Evolutionary conservation across 2,329 filamentous ascomycete species (phyloP).

Genomic region (Arthrocladium fulminans): DNA sequence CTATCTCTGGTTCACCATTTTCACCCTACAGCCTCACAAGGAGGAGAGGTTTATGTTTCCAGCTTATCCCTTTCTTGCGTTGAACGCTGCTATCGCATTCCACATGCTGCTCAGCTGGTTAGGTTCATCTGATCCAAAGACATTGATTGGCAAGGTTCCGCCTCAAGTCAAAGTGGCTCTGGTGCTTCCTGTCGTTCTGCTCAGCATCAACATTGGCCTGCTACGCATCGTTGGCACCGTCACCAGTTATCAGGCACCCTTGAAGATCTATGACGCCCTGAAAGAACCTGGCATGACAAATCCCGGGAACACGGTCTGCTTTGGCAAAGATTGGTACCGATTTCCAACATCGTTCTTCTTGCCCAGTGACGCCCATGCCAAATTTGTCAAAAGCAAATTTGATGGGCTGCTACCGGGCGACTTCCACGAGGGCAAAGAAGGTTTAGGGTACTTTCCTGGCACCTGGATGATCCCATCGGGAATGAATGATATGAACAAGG

Average conservation of each 20-base stretch:
- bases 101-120: conserved; percentile 71
- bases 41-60: conserved; percentile 99
- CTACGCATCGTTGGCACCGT: conserved; percentile 68
- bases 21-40: conserved; percentile 88
- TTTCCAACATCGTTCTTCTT: conserved; percentile 91
- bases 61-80: conserved; percentile 76
- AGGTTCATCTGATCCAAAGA: conserved; percentile 59
- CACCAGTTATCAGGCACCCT: conserved; percentile 73
- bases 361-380: conserved; percentile 71
- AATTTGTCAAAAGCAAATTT: conserved; percentile 88
- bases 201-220: conserved; percentile 57
- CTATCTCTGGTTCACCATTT: conserved; percentile 89
- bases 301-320: conserved; percentile 64
- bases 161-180: conserved; percentile 58
- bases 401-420: conserved; percentile 80
- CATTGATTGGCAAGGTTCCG: conserved; percentile 62
- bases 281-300: conserved; percentile 38
- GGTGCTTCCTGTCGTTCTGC: conserved; percentile 39
- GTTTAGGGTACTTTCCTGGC: conserved; percentile 66
- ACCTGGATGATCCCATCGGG: conserved; percentile 72
- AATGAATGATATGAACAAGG: conserved; percentile 85
- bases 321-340: conserved; percentile 97
- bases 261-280: conserved; percentile 49
- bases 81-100: conserved; percentile 78
- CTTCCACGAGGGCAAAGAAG: conserved; percentile 60